Evolutionary conservation across 495 filamentous ascomycete genomes (phyloP), one percentile per base, ranked within the genome.

Genomic region (Hypomontagnella monticulosa): DNA sequence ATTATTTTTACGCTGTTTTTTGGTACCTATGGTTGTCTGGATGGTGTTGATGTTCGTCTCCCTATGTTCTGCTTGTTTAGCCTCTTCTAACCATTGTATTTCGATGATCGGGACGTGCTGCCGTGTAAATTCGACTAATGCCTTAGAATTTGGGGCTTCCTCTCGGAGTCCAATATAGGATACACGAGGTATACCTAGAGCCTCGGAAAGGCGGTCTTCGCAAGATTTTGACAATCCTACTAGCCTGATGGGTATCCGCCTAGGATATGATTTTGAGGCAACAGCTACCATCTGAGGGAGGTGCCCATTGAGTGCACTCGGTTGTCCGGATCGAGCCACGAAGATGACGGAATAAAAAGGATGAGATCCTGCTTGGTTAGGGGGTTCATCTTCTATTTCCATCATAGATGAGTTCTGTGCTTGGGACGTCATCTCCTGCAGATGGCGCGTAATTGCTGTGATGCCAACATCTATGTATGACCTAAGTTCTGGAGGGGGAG

Each of bases 401-500:
- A 12, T 20, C 20, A 27, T 27, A 27, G 23, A 27, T 27, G 23
- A 27, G 6, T 15, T 42, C 10, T 32, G 41, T n/a, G 27, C 30
- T 23, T 55, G 51, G 27, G 61, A 59, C 27, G 80, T 75, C n/a
- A 78, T 69, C 15, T 58, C 43, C 60, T 87, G 80, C 1, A 91
- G 78, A 53, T 72, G 75, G n/a, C 82, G 79, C 11, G 81, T 85
- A 43, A 88, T 81, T 47, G 71, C 74, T 57, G 86, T 80, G 46
- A 91, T 75, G 15, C 89, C 88, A 36, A 90, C 70, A 4, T 86
- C 83, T 37, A 91, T 54, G 63, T 83, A 78, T 7, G 74, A 64
- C n/a, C 75, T 66, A 8, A 89, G 59, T 20, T 83, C 81, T 15
- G 85, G 86, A 18, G 57, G 53, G 18, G 83, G 77, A 36, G 80